Percentiles rank a stretch among this genome's conserved stretches.
These are phyloP conservation scores for Mortierella sp. DNA, from an alignment of 371 early-diverging fungal genomes.

Conservation along the genomic window DNA sequence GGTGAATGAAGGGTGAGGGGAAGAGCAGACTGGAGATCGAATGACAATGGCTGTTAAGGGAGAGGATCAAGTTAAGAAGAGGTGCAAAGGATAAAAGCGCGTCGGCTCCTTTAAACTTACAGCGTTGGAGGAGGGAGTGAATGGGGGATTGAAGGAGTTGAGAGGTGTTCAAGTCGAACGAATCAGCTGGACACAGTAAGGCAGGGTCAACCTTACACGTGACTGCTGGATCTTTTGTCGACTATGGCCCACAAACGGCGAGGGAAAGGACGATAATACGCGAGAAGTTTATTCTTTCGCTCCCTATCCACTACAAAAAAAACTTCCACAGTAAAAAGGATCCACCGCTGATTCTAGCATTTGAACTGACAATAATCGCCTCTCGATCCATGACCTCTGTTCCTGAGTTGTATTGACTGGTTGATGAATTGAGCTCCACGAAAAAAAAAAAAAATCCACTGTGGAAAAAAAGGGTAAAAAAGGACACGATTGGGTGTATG, in stretches of 20 bases:
- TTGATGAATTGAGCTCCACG: neutral
- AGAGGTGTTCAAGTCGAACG: neutral
- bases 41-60: neutral
- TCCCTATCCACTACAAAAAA: neutral
- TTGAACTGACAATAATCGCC: neutral
- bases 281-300: neutral
- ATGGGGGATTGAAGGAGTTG: neutral
- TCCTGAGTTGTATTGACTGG: neutral
- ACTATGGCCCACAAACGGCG: neutral
- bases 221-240: neutral
- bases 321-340: neutral
- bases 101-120: neutral
- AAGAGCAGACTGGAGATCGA: neutral
- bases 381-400: neutral
- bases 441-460: neutral
- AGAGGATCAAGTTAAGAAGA: neutral
- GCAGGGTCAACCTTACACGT: neutral
- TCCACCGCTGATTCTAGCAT: neutral
- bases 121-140: neutral
- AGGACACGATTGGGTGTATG: slow-evolving; percentile 20
- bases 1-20: neutral
- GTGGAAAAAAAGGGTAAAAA: neutral
- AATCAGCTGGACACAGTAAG: neutral
- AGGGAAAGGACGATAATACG: neutral
- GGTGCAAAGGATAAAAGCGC: neutral